A percentile compares a stretch with the other conserved stretches of the same genome.
These are phyloP conservation scores for Hansenula lynferdii DNA, from an alignment of 1,139 yeast species.

Conservation along the genomic window DNA sequence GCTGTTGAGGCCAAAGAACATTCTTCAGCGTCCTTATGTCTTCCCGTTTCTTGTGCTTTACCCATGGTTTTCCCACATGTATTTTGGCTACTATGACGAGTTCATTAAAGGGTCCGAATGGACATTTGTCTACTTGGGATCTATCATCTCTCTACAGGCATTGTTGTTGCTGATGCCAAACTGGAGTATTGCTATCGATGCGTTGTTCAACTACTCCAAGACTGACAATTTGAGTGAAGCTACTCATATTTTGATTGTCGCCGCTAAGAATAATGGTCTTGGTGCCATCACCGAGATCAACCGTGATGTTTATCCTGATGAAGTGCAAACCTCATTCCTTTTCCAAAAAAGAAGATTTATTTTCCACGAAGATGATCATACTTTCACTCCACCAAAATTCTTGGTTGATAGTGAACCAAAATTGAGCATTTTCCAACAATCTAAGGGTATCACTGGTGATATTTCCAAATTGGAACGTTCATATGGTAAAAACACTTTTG, in stretches of 20 bases:
- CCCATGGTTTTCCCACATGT: conserved; percentile 69
- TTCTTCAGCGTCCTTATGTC: conserved; percentile 67
- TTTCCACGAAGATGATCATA: conserved; percentile 46
- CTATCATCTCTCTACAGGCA: conserved; percentile 67
- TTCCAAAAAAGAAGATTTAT: conserved; percentile 93
- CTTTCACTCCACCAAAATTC: conserved; percentile 81
- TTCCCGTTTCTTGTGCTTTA: conserved; percentile 81
- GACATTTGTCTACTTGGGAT: conserved; percentile 83
- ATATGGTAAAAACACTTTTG: conserved; percentile 85
- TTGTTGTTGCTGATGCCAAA: conserved; percentile 89
- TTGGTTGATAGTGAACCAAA: conserved; percentile 60
- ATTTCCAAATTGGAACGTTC: conserved; percentile 50
- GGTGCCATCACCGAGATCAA: conserved; percentile 71
- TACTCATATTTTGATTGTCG: conserved; percentile 65
- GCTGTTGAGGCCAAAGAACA: conserved; percentile 66
- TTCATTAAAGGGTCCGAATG: conserved; percentile 74
- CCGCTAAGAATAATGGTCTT: conserved; percentile 82
- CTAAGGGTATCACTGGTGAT: conserved; percentile 61
- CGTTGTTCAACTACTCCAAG: conserved; percentile 60
- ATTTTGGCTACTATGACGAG: conserved; percentile 64
- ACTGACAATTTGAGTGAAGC: conserved; percentile 59
- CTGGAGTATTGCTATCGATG: conserved; percentile 78
- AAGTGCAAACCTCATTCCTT: conserved; percentile 66
- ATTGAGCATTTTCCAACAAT: conserved; percentile 52
- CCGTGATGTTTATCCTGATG: conserved; percentile 55